Evolutionary conservation across 768 basidiomycete species (phyloP), one percentile per base, ranked within the genome.

Genomic region (Tylopilus felleus): DNA sequence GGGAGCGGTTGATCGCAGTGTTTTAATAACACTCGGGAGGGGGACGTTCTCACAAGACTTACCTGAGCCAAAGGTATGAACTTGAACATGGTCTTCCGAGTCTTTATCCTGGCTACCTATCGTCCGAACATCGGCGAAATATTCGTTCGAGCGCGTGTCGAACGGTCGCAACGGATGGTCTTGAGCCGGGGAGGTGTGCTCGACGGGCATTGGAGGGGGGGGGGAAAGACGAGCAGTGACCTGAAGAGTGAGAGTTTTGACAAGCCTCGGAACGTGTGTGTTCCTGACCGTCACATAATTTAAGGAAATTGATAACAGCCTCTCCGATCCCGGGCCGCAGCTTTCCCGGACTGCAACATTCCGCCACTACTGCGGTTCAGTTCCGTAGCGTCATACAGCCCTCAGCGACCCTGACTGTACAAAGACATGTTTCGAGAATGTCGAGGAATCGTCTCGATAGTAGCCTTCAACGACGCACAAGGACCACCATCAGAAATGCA

Each of bases 81-180:
- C 45, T 27, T 29, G 62, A 21, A 65, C 45, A 25, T 49, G 51
- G 33, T 45, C 40, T 31, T 60, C 61, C 14, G 59, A 45, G 5
- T 67, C 70, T 22, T 71, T 69, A 39, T 63, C 66, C 48, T 60
- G 62, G 31, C 51, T 62, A 9, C 45, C 48, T 14, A 59, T 51
- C n/a, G 59, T 54, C 9, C 40, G 51, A 43, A 56, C 49, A 2
- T 67, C 59, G 3, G 48, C 21, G 2, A 55, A 57, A 17, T 52
- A 58, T 17, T 59, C 54, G 22, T 25, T 8, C 1, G 55, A 55
- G 22, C 21, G 22, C 2, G 55, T 36, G 29, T 55, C 42, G 31
- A 64, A 45, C 21, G 36, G 56, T 14, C 47, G 60, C 35, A 65
- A 38, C 14, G 69, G 49, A 51, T 48, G 41, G 42, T 52, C 65